Evolutionary conservation across 2,329 filamentous ascomycete genomes (phyloP), one percentile per base, ranked within the genome.

Genomic region (Iodosphaeria phyllophila): DNA sequence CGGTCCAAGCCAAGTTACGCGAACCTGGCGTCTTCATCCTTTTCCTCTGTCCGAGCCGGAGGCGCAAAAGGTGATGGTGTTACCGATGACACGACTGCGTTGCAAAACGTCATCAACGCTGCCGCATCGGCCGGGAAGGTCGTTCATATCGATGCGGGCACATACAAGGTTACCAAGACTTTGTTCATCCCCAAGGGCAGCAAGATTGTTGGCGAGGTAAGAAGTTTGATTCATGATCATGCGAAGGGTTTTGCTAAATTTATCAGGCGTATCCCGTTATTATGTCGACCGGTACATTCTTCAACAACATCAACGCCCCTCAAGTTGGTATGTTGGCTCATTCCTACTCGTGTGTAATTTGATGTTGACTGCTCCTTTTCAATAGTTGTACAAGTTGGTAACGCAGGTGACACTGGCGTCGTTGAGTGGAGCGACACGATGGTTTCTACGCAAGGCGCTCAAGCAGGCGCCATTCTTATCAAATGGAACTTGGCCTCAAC

Each of bases 1-100:
- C 66, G 73, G 11, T 74, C 76, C 35, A 82, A 78, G 57, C 80
- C 80, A 5, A 67, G 79, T 35, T 91, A 89, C 41, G 63, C 70
- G 28, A 46, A 58, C 15, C 39, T 72, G 4, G 50, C 66, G 1
- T 56, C 58, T 2, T 56, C 55, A 2, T 55, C 60, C 5, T 82
- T 89, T 41, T 44, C 79, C 37, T 76, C 69, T 29, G 68, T 79
- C 39, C 77, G 76, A 35, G 56, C 55, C 9, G 55, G 54, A 9
- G 76, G 77, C 18, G 75, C 73, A 28, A 70, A 60, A 38, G 80
- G 79, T 32, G 76, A 89, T 38, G 79, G 77, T 18, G 43, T 46
- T 2, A 73, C 75, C 1, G 79, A 89, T 35, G 80, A 89, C 41
- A 84, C 79, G 2, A 55, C 54, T 6, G 67, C 65, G 9, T 63